Conservation (phyloP, 1,139 yeast species). For the Magnusiomyces fungicola region DNA sequence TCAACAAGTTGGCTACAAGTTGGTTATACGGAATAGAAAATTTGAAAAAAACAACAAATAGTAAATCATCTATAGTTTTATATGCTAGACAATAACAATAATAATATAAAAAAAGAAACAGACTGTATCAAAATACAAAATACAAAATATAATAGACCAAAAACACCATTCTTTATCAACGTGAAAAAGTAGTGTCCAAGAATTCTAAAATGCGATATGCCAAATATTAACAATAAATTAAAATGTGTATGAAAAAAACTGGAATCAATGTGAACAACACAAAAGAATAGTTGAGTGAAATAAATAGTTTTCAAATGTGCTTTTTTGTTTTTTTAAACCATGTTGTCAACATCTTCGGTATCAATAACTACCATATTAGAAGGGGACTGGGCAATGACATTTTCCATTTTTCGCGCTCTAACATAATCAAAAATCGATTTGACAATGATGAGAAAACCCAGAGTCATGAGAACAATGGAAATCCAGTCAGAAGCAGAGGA, state of each 20-base stretch:
- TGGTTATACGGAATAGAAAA: too few species aligned
- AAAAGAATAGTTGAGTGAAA: background rate
- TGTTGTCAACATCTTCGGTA: background rate
- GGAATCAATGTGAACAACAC: background rate
- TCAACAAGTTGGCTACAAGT: too few species aligned
- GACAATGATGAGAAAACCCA: conserved; percentile 59
- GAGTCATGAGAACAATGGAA: conserved; percentile 53
- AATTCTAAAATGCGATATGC: background rate
- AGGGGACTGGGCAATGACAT: conserved; percentile 34
- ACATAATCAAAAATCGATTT: conserved; percentile 67
- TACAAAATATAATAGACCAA: background rate
- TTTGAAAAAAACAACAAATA: background rate
- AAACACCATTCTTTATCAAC: too few species aligned
- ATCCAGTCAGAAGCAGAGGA: conserved; percentile 22
- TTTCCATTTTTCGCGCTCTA: conserved; percentile 72
- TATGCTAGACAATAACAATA: background rate
- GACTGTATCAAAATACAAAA: background rate
- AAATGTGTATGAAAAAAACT: background rate
- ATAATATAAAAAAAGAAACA: too few species aligned
- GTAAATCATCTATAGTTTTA: background rate
- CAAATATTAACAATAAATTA: background rate
- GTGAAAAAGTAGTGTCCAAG: background rate
- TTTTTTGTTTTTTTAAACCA: background rate
- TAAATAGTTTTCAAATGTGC: background rate
- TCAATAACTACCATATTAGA: background rate